Conservation (phyloP, 2,329 filamentous ascomycete genomes). For the Phoma sp. region DNA sequence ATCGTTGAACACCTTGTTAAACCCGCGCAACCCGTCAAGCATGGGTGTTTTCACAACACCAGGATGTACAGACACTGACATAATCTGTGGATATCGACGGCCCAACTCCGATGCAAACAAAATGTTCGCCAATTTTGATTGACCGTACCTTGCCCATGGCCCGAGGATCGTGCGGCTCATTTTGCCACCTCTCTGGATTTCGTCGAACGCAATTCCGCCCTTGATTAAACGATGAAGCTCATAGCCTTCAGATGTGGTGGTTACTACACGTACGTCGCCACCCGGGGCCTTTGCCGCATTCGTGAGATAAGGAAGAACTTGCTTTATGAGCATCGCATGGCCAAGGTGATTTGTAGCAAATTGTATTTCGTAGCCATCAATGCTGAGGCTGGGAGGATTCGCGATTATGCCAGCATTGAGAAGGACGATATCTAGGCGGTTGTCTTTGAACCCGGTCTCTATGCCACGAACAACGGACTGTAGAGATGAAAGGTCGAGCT, state of each 20-base stretch:
- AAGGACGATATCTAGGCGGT: constrained; percentile 52
- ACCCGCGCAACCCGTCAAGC: constrained; percentile 28
- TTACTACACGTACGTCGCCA: constrained; percentile 54
- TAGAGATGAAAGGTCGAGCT: constrained; percentile 48
- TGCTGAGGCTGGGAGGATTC: constrained; percentile 39
- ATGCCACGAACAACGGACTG: constrained; percentile 41
- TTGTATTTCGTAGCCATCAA: constrained; percentile 57
- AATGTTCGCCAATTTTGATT: constrained; percentile 58
- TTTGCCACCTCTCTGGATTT: constrained; percentile 32
- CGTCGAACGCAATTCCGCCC: constrained; percentile 43
- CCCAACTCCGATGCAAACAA: constrained; percentile 53
- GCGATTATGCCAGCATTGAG: constrained; percentile 54
- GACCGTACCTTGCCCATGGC: constrained; percentile 52
- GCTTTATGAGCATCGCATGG: constrained; percentile 53
- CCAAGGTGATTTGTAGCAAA: constrained; percentile 58
- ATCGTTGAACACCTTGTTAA: constrained; percentile 22
- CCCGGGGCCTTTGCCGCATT: constrained; percentile 44
- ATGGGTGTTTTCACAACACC: constrained; percentile 54
- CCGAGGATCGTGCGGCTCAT: constrained; percentile 30
- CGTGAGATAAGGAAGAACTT: constrained; percentile 51
- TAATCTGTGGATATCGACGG: constrained; percentile 51
- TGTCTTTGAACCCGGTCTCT: constrained; percentile 29
- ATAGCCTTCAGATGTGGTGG: constrained; percentile 41
- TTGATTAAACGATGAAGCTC: constrained; percentile 16
- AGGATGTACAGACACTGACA: constrained; percentile 52